Percentiles rank a stretch among this genome's conserved stretches.
Evolutionary conservation across 163 green algal species (phyloP).

Genomic region (Scenedesmus sp.): DNA sequence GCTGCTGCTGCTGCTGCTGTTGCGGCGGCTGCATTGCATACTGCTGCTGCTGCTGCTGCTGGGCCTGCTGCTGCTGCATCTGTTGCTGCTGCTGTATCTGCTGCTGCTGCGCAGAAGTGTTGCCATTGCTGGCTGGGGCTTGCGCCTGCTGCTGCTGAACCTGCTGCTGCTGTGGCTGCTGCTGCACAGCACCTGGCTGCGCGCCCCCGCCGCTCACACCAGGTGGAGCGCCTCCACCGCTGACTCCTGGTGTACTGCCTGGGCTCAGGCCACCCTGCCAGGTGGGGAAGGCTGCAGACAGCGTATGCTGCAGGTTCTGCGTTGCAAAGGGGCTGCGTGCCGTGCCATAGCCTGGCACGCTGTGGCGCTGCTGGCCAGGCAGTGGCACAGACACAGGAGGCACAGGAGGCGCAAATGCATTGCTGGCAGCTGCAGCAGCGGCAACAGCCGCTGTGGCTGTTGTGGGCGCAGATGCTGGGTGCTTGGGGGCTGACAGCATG

Average conservation of each 20-base stretch:
- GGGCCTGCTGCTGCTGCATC: background rate
- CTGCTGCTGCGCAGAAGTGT: conserved; percentile 15
- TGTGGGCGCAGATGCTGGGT: background rate
- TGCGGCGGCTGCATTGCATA: background rate
- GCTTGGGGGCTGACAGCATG: conserved; percentile 12
- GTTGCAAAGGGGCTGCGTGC: conserved; percentile 40
- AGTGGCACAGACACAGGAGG: conserved; percentile 4
- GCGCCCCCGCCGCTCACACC: background rate
- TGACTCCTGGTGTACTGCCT: conserved; percentile 3
- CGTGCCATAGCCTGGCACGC: conserved; percentile 37
- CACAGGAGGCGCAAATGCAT: background rate
- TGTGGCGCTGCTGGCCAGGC: conserved; percentile 44
- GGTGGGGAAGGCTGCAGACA: conserved; percentile 23
- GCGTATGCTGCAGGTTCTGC: conserved; percentile 35
- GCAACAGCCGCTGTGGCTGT: conserved; percentile 28
- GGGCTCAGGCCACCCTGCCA: conserved; percentile 6
- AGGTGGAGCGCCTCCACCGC: background rate
- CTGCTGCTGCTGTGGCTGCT: background rate
- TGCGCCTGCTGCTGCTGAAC: conserved; percentile 14
- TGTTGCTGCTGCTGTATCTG: background rate
- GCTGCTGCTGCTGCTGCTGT: conserved; percentile 11
- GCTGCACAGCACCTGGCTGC: conserved; percentile 29
- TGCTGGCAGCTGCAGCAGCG: background rate
- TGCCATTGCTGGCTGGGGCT: background rate
- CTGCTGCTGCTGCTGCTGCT: background rate